Base-by-base conservation (phyloP, 2,329 filamentous ascomycete genomes). In the Penicillium expansum region DNA sequence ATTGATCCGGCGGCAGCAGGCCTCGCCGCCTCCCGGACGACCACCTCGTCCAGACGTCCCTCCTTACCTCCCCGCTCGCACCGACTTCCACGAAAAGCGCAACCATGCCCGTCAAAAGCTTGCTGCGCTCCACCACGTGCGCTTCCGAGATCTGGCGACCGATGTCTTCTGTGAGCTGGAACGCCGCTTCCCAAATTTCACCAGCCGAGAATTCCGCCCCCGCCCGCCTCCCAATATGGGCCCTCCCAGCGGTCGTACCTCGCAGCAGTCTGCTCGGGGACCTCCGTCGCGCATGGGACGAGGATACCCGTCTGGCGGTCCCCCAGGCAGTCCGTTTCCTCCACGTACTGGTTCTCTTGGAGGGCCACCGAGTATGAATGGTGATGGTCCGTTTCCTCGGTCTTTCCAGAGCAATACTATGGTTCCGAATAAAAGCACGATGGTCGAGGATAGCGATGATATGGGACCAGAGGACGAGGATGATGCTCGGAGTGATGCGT, bases 101-200 rank as follows among this genome's bases (percentile, higher is more conserved):
- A 99, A 99, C 71, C 92, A 97, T 74, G 94, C 94, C n/a, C 86
- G 94, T 39, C 92, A 97, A 75, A 95, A 96, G 74, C 84, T 99
- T 20, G 93, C 92, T 0, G 96, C 92, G 0, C 83, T 99, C 14
- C 91, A 92, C 3, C 86, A 89, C 22, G 87, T 91, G 27, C 83
- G 93, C 56, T 99, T 99, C 71, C 85, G 91, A 65, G 92, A 97
- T 69, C 82, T 99, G 7, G 93, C 92, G 10, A 96, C 92, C 41
- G 94, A 99, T 76, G 93, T 99, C 18, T 97, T 94, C 71, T 95
- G 90, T 76, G 94, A 99, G 73, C 79, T 97, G 59, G 94, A 97
- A 74, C 83, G 94, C 61, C 83, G 94, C 49, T 96, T 94, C 71
- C 94, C 94, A 6, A 82, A 87, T 13, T 95, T 97, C 69, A 82